Conservation (phyloP, 352 stramenopile species). For the Pythium brachiatum region DNA sequence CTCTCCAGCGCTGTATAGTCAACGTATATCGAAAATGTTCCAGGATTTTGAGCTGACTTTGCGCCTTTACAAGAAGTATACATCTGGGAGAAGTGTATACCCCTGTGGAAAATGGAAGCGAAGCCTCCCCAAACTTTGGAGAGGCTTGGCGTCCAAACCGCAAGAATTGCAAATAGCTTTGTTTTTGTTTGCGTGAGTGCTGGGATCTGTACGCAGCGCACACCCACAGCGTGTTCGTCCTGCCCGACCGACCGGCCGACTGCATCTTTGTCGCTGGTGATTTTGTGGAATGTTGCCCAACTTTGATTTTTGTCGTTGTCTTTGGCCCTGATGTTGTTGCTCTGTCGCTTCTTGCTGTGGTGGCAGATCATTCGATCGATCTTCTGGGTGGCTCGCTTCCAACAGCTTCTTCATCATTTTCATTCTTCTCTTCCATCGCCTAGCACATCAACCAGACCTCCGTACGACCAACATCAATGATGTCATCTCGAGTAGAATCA, state of each 20-base stretch:
- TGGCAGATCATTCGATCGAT: slow-evolving; percentile 28
- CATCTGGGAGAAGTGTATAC: neutral
- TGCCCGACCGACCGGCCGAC: neutral
- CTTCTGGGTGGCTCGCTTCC: slow-evolving; percentile 22
- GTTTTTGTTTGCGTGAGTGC: no score
- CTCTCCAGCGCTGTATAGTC: neutral
- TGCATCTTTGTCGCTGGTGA: slow-evolving; percentile 8
- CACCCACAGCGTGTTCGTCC: neutral
- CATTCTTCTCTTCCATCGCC: slow-evolving; percentile 4
- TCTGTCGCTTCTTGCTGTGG: neutral
- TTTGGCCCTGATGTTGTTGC: neutral
- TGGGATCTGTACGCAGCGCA: neutral
- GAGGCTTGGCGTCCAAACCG: no score
- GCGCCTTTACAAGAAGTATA: neutral
- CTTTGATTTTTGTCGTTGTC: neutral
- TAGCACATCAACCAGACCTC: neutral
- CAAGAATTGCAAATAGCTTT: no score
- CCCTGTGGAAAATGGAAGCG: neutral
- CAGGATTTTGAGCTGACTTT: neutral
- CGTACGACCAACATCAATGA: neutral
- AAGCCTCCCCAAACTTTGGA: no score
- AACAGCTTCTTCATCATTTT: neutral
- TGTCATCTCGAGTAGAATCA: neutral
- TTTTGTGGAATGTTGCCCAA: slow-evolving; percentile 17
- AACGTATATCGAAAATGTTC: neutral